phyloP scores from a whole-genome alignment of 805 yeast species.

The Kuraishia ogatae region DNA sequence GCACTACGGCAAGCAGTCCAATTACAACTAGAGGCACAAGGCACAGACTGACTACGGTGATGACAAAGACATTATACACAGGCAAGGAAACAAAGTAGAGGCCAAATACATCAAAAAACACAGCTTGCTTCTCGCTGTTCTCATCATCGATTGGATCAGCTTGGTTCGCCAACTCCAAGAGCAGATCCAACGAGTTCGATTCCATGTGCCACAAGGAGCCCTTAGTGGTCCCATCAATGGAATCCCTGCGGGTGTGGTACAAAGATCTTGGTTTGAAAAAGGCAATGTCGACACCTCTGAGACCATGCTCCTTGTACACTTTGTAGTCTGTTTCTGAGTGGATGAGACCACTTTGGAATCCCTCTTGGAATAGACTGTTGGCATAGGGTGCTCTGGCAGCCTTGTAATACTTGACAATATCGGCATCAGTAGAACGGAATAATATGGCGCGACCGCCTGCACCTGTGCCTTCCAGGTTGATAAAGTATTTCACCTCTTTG shows the following conservation, averaged over 20 bases:
- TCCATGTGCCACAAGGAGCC: slow-evolving; percentile 84
- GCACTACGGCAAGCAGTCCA: slow-evolving; percentile 37
- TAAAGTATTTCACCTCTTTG: slow-evolving; percentile 47
- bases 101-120: slow-evolving; percentile 60
- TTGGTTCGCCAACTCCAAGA: slow-evolving; percentile 31
- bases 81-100: slow-evolving; percentile 45
- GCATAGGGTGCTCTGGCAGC: slow-evolving; percentile 66
- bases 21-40: slow-evolving; percentile 46
- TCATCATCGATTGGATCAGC: slow-evolving; percentile 25
- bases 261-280: slow-evolving; percentile 78
- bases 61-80: slow-evolving; percentile 34
- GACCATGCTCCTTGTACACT: slow-evolving; percentile 55
- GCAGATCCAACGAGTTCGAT: slow-evolving; percentile 55
- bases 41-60: slow-evolving; percentile 44
- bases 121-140: slow-evolving; percentile 30
- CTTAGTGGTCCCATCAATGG: slow-evolving; percentile 51
- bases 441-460: slow-evolving; percentile 80
- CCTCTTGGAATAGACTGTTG: slow-evolving; percentile 75
- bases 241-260: slow-evolving; percentile 75
- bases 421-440: slow-evolving; percentile 77
- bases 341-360: slow-evolving; percentile 64
- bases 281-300: slow-evolving; percentile 85
- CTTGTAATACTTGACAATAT: slow-evolving; percentile 49
- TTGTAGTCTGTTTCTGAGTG: slow-evolving; percentile 82
- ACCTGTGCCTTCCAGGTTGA: slow-evolving; percentile 90